A percentile compares a stretch with the other conserved stretches of the same genome.
These are phyloP conservation scores for Chaetomium sp. DNA, from an alignment of 2,329 filamentous ascomycete species.

Conservation along the genomic window DNA sequence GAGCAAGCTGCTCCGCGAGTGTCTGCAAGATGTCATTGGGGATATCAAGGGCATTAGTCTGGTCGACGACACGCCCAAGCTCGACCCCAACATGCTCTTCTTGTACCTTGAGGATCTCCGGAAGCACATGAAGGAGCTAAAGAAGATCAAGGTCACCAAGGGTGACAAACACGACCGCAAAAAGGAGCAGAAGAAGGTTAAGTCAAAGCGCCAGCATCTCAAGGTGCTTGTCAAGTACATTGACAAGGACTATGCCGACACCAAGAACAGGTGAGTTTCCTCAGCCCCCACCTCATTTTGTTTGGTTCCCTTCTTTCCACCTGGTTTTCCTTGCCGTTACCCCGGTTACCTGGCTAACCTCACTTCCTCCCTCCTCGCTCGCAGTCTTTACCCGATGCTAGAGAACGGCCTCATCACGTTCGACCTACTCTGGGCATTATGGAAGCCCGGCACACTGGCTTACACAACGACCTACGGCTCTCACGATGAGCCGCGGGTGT, in stretches of 20 bases:
- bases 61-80: conserved; percentile 69
- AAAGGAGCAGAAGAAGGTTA: conserved; percentile 52
- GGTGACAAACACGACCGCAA: conserved; percentile 51
- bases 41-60: conserved; percentile 72
- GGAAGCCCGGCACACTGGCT: conserved; percentile 77
- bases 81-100: conserved; percentile 67
- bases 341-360: background rate
- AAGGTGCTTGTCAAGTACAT: conserved; percentile 47
- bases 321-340: background rate
- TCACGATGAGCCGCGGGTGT: conserved; percentile 68
- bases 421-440: conserved; percentile 81
- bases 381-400: conserved; percentile 69
- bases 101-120: conserved; percentile 74
- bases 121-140: conserved; percentile 56
- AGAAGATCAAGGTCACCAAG: conserved; percentile 44
- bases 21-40: conserved; percentile 64
- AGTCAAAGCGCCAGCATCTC: conserved; percentile 56
- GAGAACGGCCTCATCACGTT: conserved; percentile 81
- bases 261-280: conserved; percentile 52
- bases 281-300: background rate
- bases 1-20: conserved; percentile 69
- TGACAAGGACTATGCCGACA: conserved; percentile 65
- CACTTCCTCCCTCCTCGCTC: background rate
- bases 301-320: background rate
- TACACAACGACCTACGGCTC: conserved; percentile 73